Evolutionary conservation across 2,329 filamentous ascomycete genomes (phyloP).

Genomic region (Penicillium sp.): DNA sequence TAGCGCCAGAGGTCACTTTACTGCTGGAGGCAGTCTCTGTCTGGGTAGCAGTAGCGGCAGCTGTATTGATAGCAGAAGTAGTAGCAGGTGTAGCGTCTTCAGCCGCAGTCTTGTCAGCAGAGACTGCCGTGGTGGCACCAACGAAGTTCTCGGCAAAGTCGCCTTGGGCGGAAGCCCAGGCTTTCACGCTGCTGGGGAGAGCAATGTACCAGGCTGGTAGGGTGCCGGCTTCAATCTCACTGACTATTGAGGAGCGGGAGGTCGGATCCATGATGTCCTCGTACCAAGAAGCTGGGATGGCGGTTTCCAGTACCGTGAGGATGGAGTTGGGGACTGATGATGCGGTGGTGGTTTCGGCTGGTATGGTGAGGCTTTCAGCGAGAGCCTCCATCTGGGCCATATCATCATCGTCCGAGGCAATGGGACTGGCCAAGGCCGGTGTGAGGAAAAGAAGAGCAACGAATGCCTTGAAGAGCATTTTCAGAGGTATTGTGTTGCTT

Average conservation of each 20-base stretch:
- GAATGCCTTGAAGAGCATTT: slow-evolving; percentile 28
- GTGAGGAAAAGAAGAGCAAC: slow-evolving; percentile 23
- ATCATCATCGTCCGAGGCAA: neutral
- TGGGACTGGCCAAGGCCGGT: slow-evolving; percentile 21
- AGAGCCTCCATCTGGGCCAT: neutral
- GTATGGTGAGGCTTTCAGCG: neutral
- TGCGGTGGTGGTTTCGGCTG: neutral
- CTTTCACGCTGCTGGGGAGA: slow-evolving; percentile 29
- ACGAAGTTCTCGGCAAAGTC: neutral
- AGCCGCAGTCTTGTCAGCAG: neutral
- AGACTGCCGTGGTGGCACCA: neutral
- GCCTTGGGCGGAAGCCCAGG: slow-evolving; percentile 22
- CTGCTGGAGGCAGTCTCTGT: neutral
- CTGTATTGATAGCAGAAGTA: neutral
- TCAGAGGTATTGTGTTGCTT: neutral
- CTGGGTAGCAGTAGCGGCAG: neutral
- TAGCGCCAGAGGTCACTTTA: neutral
- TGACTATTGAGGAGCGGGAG: slow-evolving; percentile 20
- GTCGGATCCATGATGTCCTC: slow-evolving; percentile 20
- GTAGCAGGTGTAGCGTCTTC: neutral
- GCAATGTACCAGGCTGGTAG: slow-evolving; percentile 29
- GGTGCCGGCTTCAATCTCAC: slow-evolving; percentile 22
- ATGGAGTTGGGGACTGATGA: slow-evolving; percentile 20
- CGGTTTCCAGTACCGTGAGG: slow-evolving; percentile 26
- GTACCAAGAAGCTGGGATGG: slow-evolving; percentile 26